Evolutionary conservation across 2,329 filamentous ascomycete species (phyloP).

Genomic region (Colletotrichum zoysiae): DNA sequence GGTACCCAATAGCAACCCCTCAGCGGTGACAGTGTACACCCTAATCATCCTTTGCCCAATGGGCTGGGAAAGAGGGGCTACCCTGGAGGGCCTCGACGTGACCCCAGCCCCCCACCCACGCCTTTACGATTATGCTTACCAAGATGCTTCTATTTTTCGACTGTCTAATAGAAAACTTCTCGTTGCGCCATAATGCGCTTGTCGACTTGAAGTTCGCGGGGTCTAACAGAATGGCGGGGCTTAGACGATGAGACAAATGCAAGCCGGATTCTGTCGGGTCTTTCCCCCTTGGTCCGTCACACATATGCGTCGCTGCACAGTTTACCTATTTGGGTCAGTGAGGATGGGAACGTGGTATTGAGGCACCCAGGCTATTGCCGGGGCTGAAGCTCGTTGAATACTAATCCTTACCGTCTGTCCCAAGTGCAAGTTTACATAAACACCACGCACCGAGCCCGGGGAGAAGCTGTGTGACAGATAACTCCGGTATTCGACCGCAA

Average conservation of each 20-base stretch:
- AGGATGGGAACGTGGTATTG: conserved; percentile 23
- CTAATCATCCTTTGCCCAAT: conserved; percentile 29
- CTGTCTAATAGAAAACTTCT: background rate
- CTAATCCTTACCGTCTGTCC: background rate
- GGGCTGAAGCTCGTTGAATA: background rate
- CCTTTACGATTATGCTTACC: conserved; percentile 30
- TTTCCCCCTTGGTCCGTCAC: conserved; percentile 3
- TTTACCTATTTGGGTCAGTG: conserved; percentile 4
- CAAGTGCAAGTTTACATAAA: conserved; percentile 35
- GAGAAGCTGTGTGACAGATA: background rate
- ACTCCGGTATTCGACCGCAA: background rate
- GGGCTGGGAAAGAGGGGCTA: conserved; percentile 7
- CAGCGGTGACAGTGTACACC: conserved; percentile 18
- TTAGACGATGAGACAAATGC: background rate
- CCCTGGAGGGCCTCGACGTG: conserved; percentile 16
- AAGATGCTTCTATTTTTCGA: conserved; percentile 41
- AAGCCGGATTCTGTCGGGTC: background rate
- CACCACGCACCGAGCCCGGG: conserved; percentile 4
- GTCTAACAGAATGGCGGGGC: conserved; percentile 21
- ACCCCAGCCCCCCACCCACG: conserved; percentile 17
- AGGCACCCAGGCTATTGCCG: conserved; percentile 21
- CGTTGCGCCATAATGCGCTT: background rate
- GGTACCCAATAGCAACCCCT: background rate
- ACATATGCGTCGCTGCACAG: conserved; percentile 10
- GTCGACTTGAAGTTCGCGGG: conserved; percentile 1